Conservation (phyloP, 805 yeast genomes). For the Zygotorulaspora danielsina region DNA sequence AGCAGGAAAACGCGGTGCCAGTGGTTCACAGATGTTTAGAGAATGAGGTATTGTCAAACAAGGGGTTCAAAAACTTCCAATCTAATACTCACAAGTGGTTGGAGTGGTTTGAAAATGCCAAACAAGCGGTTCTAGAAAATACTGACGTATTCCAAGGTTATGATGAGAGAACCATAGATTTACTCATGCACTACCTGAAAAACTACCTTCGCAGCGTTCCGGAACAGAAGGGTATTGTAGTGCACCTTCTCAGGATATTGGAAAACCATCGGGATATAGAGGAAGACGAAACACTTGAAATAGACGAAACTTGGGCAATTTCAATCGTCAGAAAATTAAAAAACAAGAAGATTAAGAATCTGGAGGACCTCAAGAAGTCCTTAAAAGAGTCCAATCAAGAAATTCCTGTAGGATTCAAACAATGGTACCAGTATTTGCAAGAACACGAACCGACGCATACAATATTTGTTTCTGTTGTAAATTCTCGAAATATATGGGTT, state of each 20-base stretch:
- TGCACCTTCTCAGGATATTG: conserved; percentile 19
- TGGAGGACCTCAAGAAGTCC: conserved; percentile 18
- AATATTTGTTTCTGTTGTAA: conserved; percentile 16
- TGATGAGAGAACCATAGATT: conserved; percentile 18
- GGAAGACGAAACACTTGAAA: conserved; percentile 15
- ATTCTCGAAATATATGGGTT: conserved; percentile 22
- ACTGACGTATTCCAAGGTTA: conserved; percentile 17
- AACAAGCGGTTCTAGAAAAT: conserved; percentile 4
- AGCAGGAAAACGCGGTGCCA: conserved; percentile 1
- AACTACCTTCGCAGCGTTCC: conserved; percentile 13
- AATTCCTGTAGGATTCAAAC: conserved; percentile 25
- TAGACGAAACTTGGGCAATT: conserved; percentile 28
- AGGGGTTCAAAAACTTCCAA: conserved; percentile 2
- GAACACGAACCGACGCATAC: conserved; percentile 28
- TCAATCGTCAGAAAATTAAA: conserved; percentile 12
- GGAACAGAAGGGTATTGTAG: conserved; percentile 12
- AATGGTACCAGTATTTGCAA: conserved; percentile 29
- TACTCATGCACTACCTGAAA: conserved; percentile 22
- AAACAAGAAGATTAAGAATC: conserved; percentile 12
- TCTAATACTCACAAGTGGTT: conserved; percentile 10
- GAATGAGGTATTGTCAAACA: not conserved
- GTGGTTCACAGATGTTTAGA: not conserved
- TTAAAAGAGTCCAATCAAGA: conserved; percentile 11
- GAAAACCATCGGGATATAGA: conserved; percentile 10
- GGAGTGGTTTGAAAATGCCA: conserved; percentile 17